These are phyloP conservation scores for Euphorbia lathyris DNA, from an alignment of 345 rosid genomes.

Conservation along the genomic window DNA sequence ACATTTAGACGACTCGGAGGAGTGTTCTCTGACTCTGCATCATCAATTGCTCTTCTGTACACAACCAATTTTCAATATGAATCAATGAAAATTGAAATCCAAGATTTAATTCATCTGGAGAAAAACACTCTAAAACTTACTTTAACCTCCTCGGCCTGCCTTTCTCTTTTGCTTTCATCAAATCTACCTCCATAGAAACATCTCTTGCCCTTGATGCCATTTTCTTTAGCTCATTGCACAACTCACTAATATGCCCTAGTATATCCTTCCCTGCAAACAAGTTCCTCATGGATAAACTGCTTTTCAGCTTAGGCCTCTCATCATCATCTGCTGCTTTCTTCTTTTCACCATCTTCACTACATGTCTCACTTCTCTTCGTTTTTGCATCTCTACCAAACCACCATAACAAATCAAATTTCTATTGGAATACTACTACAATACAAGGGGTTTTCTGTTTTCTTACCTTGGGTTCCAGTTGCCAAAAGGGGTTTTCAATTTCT, in stretches of 20 bases:
- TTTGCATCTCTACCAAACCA: conserved; percentile 43
- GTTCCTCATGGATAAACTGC: conserved; percentile 75
- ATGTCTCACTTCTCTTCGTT: conserved; percentile 46
- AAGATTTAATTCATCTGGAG: too few species aligned
- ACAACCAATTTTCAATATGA: neutral
- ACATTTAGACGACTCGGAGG: conserved; percentile 41
- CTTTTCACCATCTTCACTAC: conserved; percentile 55
- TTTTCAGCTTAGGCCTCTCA: conserved; percentile 50
- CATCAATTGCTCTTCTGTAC: conserved; percentile 40
- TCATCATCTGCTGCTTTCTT: conserved; percentile 39
- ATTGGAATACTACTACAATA: neutral
- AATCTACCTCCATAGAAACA: conserved; percentile 31
- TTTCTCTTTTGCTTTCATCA: conserved; percentile 47
- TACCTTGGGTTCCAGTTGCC: conserved; percentile 48
- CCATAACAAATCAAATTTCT: neutral
- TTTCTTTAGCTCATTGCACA: conserved; percentile 78
- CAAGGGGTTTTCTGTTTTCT: neutral
- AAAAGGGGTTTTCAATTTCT: conserved; percentile 30
- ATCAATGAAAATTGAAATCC: too few species aligned
- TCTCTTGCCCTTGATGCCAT: conserved; percentile 64
- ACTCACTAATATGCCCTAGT: conserved; percentile 69
- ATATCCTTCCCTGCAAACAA: conserved; percentile 79
- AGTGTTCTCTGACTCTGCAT: conserved; percentile 64
- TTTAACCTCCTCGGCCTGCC: conserved; percentile 51
- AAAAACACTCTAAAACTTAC: conserved; percentile 34